Base-by-base conservation (phyloP, 331 rosid species). In the Stylosanthes scabra region DNA sequence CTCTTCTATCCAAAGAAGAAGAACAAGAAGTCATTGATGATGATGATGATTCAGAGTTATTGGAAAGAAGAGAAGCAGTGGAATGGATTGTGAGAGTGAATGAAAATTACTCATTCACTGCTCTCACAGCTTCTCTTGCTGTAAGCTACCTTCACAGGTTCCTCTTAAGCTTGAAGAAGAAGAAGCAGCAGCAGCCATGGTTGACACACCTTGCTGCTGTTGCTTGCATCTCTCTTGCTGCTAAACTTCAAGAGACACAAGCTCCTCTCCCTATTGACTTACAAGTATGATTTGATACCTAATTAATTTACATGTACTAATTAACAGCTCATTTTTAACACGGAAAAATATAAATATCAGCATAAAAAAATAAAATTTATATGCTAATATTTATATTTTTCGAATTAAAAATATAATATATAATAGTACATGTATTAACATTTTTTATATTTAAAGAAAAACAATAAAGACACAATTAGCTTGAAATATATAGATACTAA, bases 181-280 rank as follows among this genome's bases (percentile, higher is more conserved):
- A 80, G 66, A 69, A 50, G n/a, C 83, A 76, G 14, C 86, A 83
- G 69, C 98, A 97, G 69, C 98, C 98, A 15, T 93, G 98, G 98
- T 80, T 86, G 86, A 76, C 83, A 20, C 97, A 88, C 2, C 90
- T 93, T 4, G 78, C 83, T 45, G 88, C 98, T 7, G 90, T 93
- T 14, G 83, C 96, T 12, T 93, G 96, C 15, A 66, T 93, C 37
- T 87, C 98, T 37, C 85, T 93, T 2, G 98, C 98, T 9, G 96
- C 96, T 10, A 93, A 93, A 63, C 82, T 93, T 3, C 93, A 93
- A 59, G 98, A 93, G 88, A 87, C 89, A 79, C 88, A 93, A 8
- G 92, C 90, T 12, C 97, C 98, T 2, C 88, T 83, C 15, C 54
- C 81, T 15, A 67, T 84, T 6, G 93, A 90, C 66, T 71, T 93